These are phyloP conservation scores for Hylodesmum podocarpum DNA, from an alignment of 306 rosid species.

Conservation along the genomic window DNA sequence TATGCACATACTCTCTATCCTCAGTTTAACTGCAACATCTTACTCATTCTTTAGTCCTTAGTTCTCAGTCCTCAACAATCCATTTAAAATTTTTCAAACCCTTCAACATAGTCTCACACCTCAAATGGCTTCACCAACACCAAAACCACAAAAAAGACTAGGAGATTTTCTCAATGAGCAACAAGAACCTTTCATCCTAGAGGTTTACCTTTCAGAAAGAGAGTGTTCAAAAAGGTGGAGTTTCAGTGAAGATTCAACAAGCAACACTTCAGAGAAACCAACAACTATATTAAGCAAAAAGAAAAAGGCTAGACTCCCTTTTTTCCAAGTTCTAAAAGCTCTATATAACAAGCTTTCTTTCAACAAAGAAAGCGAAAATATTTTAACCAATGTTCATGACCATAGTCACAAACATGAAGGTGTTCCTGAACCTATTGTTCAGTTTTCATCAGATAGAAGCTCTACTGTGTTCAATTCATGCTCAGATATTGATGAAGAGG, in stretches of 20 bases:
- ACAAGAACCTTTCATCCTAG: slow-evolving; percentile 79
- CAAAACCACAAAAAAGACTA: slow-evolving; percentile 51
- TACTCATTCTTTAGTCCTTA: not conserved
- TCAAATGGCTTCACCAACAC: slow-evolving; percentile 55
- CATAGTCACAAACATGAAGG: slow-evolving; percentile 21
- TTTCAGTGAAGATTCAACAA: slow-evolving; percentile 34
- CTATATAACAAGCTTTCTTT: slow-evolving; percentile 49
- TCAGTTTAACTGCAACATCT: slow-evolving; percentile 5
- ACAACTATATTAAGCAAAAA: slow-evolving; percentile 18
- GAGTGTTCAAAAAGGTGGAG: slow-evolving; percentile 40
- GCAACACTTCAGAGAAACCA: slow-evolving; percentile 33
- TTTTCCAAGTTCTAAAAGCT: slow-evolving; percentile 40
- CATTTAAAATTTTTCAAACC: slow-evolving; percentile 1
- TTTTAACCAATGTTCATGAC: slow-evolving; percentile 15
- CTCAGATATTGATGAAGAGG: slow-evolving; percentile 44
- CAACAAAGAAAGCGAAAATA: slow-evolving; percentile 15
- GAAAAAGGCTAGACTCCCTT: slow-evolving; percentile 32
- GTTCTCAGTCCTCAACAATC: not conserved
- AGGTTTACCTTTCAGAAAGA: slow-evolving; percentile 60
- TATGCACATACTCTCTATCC: slow-evolving; percentile 9
- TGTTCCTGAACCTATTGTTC: slow-evolving; percentile 15
- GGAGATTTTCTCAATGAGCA: slow-evolving; percentile 63
- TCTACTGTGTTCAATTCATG: slow-evolving; percentile 41
- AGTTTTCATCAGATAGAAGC: slow-evolving; percentile 51
- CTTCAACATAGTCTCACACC: slow-evolving; percentile 19